These are phyloP conservation scores for Fusarium metavorans DNA, from an alignment of 2,329 filamentous ascomycete genomes.

Conservation along the genomic window DNA sequence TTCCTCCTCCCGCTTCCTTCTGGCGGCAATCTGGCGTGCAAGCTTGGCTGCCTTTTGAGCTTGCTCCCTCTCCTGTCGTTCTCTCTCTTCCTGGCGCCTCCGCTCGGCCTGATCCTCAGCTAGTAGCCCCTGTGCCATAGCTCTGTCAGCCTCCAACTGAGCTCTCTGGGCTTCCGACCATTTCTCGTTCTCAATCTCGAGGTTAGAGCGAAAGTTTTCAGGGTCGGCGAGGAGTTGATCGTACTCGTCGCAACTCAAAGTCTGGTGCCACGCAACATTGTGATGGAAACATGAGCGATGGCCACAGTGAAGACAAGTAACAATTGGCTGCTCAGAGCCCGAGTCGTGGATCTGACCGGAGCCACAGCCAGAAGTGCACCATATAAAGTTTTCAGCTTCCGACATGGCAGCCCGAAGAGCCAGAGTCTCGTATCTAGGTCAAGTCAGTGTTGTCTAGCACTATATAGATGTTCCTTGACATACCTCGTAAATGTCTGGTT, in stretches of 20 bases:
- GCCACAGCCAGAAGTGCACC: conserved; percentile 65
- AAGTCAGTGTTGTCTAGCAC: conserved; percentile 5
- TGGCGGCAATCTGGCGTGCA: conserved; percentile 43
- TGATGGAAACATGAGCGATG: conserved; percentile 59
- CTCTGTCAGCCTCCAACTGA: conserved; percentile 60
- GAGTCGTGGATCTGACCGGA: conserved; percentile 64
- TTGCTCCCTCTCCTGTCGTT: conserved; percentile 38
- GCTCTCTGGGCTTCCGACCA: conserved; percentile 57
- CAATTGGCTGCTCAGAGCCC: conserved; percentile 54
- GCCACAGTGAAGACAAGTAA: conserved; percentile 55
- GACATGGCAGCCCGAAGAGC: conserved; percentile 58
- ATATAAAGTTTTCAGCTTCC: conserved; percentile 60
- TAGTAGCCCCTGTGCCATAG: conserved; percentile 48
- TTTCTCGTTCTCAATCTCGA: conserved; percentile 51
- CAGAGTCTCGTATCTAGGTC: conserved; percentile 56
- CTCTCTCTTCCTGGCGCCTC: conserved; percentile 37
- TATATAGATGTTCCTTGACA: background rate
- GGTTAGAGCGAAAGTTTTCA: conserved; percentile 52
- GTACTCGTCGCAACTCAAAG: conserved; percentile 57
- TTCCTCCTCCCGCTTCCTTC: conserved; percentile 51
- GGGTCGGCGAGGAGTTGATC: conserved; percentile 54
- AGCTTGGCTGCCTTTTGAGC: conserved; percentile 44
- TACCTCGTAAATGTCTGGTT: conserved; percentile 57
- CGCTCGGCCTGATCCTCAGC: conserved; percentile 47
- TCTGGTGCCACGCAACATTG: conserved; percentile 56